Evolutionary conservation across 192 early-diverging fungal genomes (phyloP), one percentile per base, ranked within the genome.

Genomic region (Linnemannia schmuckeri): DNA sequence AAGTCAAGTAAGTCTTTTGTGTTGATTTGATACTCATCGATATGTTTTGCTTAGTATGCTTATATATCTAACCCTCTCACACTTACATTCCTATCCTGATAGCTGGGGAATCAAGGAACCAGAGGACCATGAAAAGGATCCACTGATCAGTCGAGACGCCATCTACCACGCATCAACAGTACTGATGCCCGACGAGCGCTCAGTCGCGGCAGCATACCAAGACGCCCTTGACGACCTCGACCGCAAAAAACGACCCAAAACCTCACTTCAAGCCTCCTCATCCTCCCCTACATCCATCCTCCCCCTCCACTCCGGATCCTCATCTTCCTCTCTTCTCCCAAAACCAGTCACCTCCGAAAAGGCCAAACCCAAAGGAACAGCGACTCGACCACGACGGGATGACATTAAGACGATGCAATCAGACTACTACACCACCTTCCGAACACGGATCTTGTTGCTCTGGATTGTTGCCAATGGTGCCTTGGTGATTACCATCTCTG

Each of bases 91-190:
- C 42, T 17, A 10, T 63, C 24, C 1, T 9, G 15, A 13, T 46
- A 91, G 84, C 33, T 86, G 84, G 84, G 84, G 84, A 42, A 86
- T 86, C 70, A 86, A 86, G 44, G 84, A 86, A 30, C 84, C 84
- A 66, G 84, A 86, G n/a, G 84, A 86, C 49, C 78, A 68, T 66
- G 84, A 86, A 55, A 86, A 81, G 66, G 84, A 86, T 20, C 84
- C 84, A 4, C 55, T 86, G 5, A 86, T 86, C 30, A 81, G 84
- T 66, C 84, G 84, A 0, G 84, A 86, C 33, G 84, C 78, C 12
- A 86, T 86, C 42, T 86, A 86, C 72, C 84, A 86, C 61, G 84
- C 84, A 2, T 86, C 84, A 6, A 86, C 84, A 37, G 84, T 86
- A 18, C 75, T 86, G 35, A 80, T 86, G 84, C 84, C 84, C 6